These are phyloP conservation scores for Coemansia biformis DNA, from an alignment of 192 early-diverging fungal species.

Conservation along the genomic window DNA sequence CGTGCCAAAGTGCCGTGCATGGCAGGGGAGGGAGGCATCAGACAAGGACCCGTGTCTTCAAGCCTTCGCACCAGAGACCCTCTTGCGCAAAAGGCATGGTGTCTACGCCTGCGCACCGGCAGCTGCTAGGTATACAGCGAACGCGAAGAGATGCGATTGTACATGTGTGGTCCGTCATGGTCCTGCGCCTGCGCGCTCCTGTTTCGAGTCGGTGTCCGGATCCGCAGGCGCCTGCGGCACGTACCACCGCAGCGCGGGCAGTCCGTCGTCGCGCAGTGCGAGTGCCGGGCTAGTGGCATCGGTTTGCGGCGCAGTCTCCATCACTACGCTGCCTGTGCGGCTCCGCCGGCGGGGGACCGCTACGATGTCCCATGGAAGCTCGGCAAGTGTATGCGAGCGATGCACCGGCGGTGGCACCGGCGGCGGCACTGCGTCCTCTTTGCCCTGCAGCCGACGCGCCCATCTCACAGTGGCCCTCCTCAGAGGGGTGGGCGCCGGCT, in stretches of 20 bases:
- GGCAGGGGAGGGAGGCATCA: too few species aligned
- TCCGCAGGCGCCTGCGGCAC: slow-evolving; percentile 14
- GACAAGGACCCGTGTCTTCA: too few species aligned
- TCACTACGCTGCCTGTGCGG: slow-evolving; percentile 7
- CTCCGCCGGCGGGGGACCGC: slow-evolving; percentile 16
- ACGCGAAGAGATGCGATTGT: too few species aligned
- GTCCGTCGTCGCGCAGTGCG: slow-evolving; percentile 35
- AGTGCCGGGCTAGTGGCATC: slow-evolving; percentile 15
- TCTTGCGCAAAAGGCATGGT: too few species aligned
- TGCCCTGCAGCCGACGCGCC: slow-evolving; percentile 8
- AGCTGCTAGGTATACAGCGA: too few species aligned
- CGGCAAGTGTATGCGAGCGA: slow-evolving; percentile 19
- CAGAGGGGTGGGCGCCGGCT: background rate
- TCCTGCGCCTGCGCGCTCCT: too few species aligned
- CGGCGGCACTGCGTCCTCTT: background rate
- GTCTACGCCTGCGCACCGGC: too few species aligned
- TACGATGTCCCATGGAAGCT: slow-evolving; percentile 33
- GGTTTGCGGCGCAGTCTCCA: slow-evolving; percentile 4
- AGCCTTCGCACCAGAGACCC: too few species aligned
- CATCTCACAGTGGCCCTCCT: slow-evolving; percentile 7
- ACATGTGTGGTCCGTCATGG: too few species aligned
- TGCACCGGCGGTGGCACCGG: slow-evolving; percentile 5
- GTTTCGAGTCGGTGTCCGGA: too few species aligned
- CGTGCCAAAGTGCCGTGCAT: too few species aligned
- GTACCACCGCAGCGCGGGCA: slow-evolving; percentile 36